Evolutionary conservation across 1,139 yeast species (phyloP), one percentile per base, ranked within the genome.

Genomic region (Sugiyamaella grinbergsii): DNA sequence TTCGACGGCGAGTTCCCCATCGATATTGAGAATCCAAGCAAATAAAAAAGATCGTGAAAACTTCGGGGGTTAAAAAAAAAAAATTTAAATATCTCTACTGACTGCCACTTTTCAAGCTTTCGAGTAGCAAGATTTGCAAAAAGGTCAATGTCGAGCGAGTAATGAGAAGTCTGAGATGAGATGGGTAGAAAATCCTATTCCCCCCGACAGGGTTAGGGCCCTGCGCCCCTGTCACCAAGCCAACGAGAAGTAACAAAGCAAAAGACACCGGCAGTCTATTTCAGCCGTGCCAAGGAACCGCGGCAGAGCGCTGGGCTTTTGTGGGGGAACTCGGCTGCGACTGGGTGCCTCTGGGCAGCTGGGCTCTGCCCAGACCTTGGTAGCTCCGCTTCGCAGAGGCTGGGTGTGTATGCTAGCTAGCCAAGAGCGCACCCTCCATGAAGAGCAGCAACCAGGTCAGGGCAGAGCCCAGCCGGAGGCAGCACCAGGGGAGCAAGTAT

Each of bases 1-100:
- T 61, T 62, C 36, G 67, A 64, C 49, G 66, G 66, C 48, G 65
- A 58, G 58, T 64, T 64, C 49, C 68, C 68, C 68, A 64, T 64
- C 59, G 62, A 52, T 51, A 47, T 40, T 11, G 15, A 40, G 10
- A 6, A 15, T 16, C 23, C 19, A 36, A 38, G 26, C 7, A 23
- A 10, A 28, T 18, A n/a, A 40, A 31, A 31, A 20, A 18, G n/a
- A 6, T 5, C 15, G 13, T 18, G 7, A 18, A 37, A 37, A 37
- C 16, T 6, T 37, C 18, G 15, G 13, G 16, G 19, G 10, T 7
- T 16, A 22, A 19, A 37, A 20, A 19, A 8, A 23, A 34, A 11
- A 34, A 11, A 5, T 6, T 5, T 8, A 34, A 34, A 11, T n/a
- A 34, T 18, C 7, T 8, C 24, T n/a, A 34, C 5, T 18, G 24